phyloP scores from a whole-genome alignment of 768 basidiomycete genomes.

The Steccherinum ochraceum region DNA sequence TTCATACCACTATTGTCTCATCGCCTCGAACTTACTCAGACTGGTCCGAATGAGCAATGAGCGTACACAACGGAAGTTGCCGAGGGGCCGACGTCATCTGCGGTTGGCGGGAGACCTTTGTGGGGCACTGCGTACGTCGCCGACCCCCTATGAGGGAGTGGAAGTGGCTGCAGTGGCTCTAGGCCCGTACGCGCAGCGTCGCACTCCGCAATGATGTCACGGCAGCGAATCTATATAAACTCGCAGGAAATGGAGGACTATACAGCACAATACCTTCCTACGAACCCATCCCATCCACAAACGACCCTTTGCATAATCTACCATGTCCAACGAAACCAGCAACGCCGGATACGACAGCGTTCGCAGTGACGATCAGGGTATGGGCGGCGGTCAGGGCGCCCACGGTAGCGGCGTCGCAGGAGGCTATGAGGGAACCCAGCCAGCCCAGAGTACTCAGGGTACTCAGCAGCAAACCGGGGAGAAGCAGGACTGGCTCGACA shows the following conservation, averaged over 20 bases:
- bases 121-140: too few relatives aligned
- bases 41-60: too few relatives aligned
- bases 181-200: too few relatives aligned
- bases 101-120: too few relatives aligned
- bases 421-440: constrained; percentile 11
- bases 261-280: neutral
- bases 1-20: too few relatives aligned
- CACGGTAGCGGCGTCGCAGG: constrained; percentile 22
- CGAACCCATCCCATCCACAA: neutral
- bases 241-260: neutral
- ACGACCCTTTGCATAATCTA: too few relatives aligned
- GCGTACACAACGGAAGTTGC: too few relatives aligned
- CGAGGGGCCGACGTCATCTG: too few relatives aligned
- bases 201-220: neutral
- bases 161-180: too few relatives aligned
- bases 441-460: neutral
- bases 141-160: too few relatives aligned
- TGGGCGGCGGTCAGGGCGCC: constrained; percentile 20
- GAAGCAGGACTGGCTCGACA: constrained; percentile 22
- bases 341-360: constrained; percentile 17
- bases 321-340: neutral
- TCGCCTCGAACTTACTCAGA: too few relatives aligned
- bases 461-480: neutral
- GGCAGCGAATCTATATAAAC: neutral
- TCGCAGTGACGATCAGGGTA: constrained; percentile 9